Percentiles rank a stretch among this genome's conserved stretches.
Evolutionary conservation across 495 filamentous ascomycete genomes (phyloP).

Genomic region (Eremomyces bilateralis): DNA sequence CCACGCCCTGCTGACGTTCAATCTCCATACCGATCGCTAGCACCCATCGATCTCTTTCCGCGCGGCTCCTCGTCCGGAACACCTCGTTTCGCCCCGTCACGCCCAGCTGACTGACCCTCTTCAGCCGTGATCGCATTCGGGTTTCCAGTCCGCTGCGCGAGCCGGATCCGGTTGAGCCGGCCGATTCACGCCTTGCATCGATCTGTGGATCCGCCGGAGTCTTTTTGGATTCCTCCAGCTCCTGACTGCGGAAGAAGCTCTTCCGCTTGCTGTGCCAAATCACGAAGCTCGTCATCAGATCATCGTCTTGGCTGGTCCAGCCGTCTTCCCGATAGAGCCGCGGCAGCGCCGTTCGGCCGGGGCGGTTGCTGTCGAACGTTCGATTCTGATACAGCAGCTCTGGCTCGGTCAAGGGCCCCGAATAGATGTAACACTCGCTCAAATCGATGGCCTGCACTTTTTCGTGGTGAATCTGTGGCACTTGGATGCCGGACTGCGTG

Average conservation of each 20-base stretch:
- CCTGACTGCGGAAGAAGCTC: slow-evolving; percentile 32
- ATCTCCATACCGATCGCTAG: slow-evolving; percentile 52
- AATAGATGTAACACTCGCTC: slow-evolving; percentile 51
- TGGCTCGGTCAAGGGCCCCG: slow-evolving; percentile 40
- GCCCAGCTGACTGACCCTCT: slow-evolving; percentile 26
- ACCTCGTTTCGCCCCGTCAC: slow-evolving; percentile 43
- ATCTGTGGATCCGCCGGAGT: background rate
- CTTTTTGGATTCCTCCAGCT: slow-evolving; percentile 19
- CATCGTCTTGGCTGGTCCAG: slow-evolving; percentile 48
- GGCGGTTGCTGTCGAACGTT: slow-evolving; percentile 46
- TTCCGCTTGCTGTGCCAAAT: slow-evolving; percentile 45
- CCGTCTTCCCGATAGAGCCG: slow-evolving; percentile 41
- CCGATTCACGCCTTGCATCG: slow-evolving; percentile 2
- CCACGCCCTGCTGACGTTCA: slow-evolving; percentile 38
- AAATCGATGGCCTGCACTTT: slow-evolving; percentile 33
- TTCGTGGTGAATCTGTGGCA: slow-evolving; percentile 42
- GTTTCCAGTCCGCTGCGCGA: slow-evolving; percentile 16
- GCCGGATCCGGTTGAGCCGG: slow-evolving; percentile 16
- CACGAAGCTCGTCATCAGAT: slow-evolving; percentile 50
- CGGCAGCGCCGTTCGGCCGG: slow-evolving; percentile 41
- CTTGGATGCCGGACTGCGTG: slow-evolving; percentile 30
- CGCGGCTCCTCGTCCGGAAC: slow-evolving; percentile 46
- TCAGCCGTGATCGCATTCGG: slow-evolving; percentile 6
- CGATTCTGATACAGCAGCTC: slow-evolving; percentile 48
- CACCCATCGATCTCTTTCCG: slow-evolving; percentile 60